Conservation (phyloP, 1,139 yeast genomes). For the Spathaspora jeffriesii region DNA sequence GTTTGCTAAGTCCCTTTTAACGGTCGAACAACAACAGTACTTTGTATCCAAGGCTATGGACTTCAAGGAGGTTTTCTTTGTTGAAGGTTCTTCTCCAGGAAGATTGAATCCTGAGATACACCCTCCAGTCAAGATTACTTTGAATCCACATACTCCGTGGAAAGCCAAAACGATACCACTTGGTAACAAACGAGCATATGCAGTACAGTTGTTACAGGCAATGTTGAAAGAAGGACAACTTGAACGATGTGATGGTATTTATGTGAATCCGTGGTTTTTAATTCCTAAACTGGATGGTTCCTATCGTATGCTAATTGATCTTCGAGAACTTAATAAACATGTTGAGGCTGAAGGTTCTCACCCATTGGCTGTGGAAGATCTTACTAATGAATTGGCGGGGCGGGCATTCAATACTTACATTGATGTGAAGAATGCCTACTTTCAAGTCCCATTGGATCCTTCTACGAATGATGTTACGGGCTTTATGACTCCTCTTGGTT, state of each 20-base stretch:
- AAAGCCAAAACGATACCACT: not conserved
- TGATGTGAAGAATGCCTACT: slow-evolving; percentile 3
- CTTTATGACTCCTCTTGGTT: slow-evolving; percentile 1
- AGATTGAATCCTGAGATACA: not conserved
- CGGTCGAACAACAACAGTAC: not conserved
- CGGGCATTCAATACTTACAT: not conserved
- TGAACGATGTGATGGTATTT: not conserved
- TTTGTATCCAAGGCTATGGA: not conserved
- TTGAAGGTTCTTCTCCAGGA: slow-evolving; percentile 2
- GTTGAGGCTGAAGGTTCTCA: slow-evolving; percentile 1
- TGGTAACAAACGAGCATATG: not conserved
- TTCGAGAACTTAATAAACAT: not conserved
- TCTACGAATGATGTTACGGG: not conserved
- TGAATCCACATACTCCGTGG: slow-evolving; percentile 1
- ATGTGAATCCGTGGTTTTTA: slow-evolving; percentile 1
- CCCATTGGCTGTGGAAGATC: not conserved
- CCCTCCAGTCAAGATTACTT: not conserved
- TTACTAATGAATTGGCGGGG: not conserved
- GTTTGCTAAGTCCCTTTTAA: not conserved
- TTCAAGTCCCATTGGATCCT: not conserved
- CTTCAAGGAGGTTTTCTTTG: not conserved
- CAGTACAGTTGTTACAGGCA: not conserved
- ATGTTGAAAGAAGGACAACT: not conserved
- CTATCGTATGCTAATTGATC: not conserved
- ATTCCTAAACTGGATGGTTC: not conserved